These are phyloP conservation scores for Russula griseocarnosa DNA, from an alignment of 768 basidiomycete genomes.

Conservation along the genomic window DNA sequence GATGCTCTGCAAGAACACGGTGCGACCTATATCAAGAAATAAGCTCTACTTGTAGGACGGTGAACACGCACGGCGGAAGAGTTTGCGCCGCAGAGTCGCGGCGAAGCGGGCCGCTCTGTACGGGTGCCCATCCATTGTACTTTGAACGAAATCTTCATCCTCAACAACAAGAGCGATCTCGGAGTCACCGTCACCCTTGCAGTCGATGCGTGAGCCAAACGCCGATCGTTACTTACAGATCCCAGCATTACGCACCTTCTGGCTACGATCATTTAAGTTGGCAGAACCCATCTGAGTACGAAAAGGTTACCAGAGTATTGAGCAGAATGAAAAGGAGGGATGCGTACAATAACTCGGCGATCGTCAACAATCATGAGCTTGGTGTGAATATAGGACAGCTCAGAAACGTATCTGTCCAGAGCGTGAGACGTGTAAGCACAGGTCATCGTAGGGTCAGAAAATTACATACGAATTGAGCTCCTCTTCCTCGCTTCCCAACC, in stretches of 20 bases:
- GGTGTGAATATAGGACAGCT: constrained; percentile 77
- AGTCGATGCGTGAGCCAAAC: constrained; percentile 8
- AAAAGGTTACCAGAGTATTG: neutral
- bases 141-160: constrained; percentile 72
- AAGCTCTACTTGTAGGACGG: neutral
- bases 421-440: constrained; percentile 29
- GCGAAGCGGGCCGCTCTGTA: constrained; percentile 79
- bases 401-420: constrained; percentile 65
- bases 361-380: constrained; percentile 97
- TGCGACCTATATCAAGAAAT: constrained; percentile 13
- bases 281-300: constrained; percentile 81
- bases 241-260: constrained; percentile 46
- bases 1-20: constrained; percentile 54
- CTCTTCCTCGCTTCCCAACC: constrained; percentile 80
- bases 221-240: neutral
- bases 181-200: constrained; percentile 88
- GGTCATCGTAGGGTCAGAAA: neutral
- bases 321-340: neutral
- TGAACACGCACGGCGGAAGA: constrained; percentile 64
- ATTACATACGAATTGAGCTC: constrained; percentile 70
- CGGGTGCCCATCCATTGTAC: constrained; percentile 72
- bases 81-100: constrained; percentile 71
- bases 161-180: constrained; percentile 93
- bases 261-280: constrained; percentile 86
- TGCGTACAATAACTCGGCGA: constrained; percentile 74